A percentile compares a stretch with the other conserved stretches of the same genome.
Evolutionary conservation across 108 stramenopile species (phyloP).

Genomic region (Tribonema minus): DNA sequence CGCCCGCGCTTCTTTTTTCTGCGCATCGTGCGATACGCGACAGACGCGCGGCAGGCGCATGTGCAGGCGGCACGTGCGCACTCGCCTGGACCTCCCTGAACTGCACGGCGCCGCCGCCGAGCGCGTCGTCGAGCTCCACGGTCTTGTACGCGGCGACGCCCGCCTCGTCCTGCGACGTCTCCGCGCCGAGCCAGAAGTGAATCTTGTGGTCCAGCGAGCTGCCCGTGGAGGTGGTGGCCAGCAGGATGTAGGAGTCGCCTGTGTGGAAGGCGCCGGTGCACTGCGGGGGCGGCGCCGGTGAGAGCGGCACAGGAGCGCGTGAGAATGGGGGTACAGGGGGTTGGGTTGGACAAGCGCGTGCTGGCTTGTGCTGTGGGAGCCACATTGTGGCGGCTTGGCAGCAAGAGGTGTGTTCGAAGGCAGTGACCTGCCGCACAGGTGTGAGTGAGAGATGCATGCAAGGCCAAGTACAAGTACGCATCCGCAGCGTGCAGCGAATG

Average conservation of each 20-base stretch:
- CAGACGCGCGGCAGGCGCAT: too few relatives aligned
- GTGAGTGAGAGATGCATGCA: not conserved
- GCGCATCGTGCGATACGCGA: too few relatives aligned
- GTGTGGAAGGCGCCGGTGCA: constrained; percentile 1
- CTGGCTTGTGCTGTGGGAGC: too few relatives aligned
- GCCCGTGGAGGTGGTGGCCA: not conserved
- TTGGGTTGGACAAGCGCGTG: too few relatives aligned
- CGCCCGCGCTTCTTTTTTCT: too few relatives aligned
- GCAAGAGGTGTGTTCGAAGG: not conserved
- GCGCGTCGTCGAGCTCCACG: constrained; percentile 79
- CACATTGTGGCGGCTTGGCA: not conserved
- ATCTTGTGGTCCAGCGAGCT: not conserved
- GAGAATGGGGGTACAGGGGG: too few relatives aligned
- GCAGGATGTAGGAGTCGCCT: constrained; percentile 4
- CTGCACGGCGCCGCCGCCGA: constrained; percentile 77
- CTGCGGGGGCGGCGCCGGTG: too few relatives aligned
- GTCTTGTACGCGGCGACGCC: constrained; percentile 85
- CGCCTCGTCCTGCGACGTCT: constrained; percentile 62
- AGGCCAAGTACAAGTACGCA: too few relatives aligned
- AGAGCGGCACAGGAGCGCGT: too few relatives aligned
- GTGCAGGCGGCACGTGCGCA: too few relatives aligned
- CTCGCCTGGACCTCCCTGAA: constrained; percentile 74
- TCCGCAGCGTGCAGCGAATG: too few relatives aligned
- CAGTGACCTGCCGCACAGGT: not conserved
- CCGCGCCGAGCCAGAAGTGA: constrained; percentile 14